These are phyloP conservation scores for Phytophthora hibernalis DNA, from an alignment of 352 stramenopile species.

Conservation along the genomic window DNA sequence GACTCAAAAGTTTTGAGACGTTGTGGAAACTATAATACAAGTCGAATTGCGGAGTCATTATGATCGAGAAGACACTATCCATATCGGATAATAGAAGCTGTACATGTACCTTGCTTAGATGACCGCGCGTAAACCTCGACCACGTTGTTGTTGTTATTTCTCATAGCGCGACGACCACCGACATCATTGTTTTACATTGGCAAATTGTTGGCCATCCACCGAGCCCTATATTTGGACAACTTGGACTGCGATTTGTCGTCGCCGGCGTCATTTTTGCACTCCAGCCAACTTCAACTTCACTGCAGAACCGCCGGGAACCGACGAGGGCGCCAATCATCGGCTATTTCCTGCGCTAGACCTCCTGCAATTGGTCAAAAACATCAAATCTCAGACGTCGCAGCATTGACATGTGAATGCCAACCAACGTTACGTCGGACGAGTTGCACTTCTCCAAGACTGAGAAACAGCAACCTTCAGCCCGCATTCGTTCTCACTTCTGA, in stretches of 20 bases:
- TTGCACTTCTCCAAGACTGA: constrained; percentile 11
- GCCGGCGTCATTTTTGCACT: constrained; percentile 58
- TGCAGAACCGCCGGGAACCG: constrained; percentile 30
- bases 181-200: not conserved
- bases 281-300: constrained; percentile 65
- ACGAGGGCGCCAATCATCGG: not conserved
- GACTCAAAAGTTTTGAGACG: too few species aligned
- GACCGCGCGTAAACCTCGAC: too few species aligned
- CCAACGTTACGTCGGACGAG: constrained; percentile 3
- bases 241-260: constrained; percentile 46
- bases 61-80: too few species aligned
- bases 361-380: constrained; percentile 23
- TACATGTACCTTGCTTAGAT: too few species aligned
- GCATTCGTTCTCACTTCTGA: constrained; percentile 27
- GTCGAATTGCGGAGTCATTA: too few species aligned
- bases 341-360: not conserved
- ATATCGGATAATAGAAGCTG: too few species aligned
- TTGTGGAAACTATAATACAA: too few species aligned
- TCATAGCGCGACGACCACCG: not conserved
- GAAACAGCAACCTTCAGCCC: not conserved
- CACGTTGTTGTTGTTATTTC: too few species aligned
- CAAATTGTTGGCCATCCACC: too few species aligned
- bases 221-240: too few species aligned
- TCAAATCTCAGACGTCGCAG: not conserved
- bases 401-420: too few species aligned